phyloP scores from a whole-genome alignment of 1,284 basidiomycete genomes.

The Apiotrichum domesticum region DNA sequence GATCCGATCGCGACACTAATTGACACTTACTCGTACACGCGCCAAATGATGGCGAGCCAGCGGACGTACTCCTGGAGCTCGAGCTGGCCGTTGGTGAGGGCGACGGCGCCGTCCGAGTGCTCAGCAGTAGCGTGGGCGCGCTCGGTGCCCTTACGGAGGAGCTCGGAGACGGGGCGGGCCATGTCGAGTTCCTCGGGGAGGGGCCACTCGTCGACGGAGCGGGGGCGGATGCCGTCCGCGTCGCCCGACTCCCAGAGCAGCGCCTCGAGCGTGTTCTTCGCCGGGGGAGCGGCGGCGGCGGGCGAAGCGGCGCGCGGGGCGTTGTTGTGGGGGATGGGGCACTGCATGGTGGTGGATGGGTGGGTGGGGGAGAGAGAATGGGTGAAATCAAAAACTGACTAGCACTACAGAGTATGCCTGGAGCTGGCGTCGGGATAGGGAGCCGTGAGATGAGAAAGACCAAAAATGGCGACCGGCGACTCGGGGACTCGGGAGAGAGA shows the following conservation, averaged over 20 bases:
- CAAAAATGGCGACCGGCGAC: too few species aligned
- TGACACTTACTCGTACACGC: constrained; percentile 64
- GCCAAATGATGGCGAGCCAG: constrained; percentile 69
- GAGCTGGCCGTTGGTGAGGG: constrained; percentile 59
- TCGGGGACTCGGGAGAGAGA: too few species aligned
- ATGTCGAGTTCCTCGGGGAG: constrained; percentile 38
- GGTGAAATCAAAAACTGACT: background rate
- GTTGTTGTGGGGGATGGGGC: constrained; percentile 2
- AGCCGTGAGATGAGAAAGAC: too few species aligned
- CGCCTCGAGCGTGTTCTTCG: constrained; percentile 2
- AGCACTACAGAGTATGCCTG: too few species aligned
- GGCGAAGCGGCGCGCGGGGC: background rate
- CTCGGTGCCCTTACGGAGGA: constrained; percentile 56
- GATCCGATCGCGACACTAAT: background rate
- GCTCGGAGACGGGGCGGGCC: constrained; percentile 41
- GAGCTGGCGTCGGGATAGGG: too few species aligned
- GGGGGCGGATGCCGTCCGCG: constrained; percentile 1
- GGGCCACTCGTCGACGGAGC: constrained; percentile 23
- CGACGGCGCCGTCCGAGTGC: constrained; percentile 56
- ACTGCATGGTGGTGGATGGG: background rate
- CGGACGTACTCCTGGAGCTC: constrained; percentile 61
- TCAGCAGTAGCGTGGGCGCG: constrained; percentile 60
- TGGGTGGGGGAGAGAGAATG: background rate
- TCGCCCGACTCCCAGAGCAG: constrained; percentile 11
- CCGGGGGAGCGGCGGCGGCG: constrained; percentile 4